Evolutionary conservation across 345 rosid genomes (phyloP).

Genomic region (Bruguiera parviflora): DNA sequence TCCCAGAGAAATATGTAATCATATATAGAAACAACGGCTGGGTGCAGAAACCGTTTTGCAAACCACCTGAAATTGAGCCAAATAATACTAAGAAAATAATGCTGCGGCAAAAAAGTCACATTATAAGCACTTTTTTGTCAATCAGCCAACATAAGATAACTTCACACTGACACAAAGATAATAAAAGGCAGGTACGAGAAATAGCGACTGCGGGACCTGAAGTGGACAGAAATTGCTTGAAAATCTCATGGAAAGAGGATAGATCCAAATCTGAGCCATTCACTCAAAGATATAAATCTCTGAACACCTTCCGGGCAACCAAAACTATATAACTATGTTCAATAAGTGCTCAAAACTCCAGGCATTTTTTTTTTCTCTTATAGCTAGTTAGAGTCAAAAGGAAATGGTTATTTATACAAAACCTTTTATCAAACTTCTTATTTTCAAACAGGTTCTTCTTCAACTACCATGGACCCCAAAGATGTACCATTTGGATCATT

Average conservation of each 20-base stretch:
- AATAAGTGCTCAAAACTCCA: background rate
- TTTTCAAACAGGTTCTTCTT: background rate
- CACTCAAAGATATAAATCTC: background rate
- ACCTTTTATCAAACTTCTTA: background rate
- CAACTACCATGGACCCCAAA: no score
- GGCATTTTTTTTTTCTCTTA: background rate
- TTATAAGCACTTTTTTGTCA: background rate
- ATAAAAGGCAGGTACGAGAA: background rate
- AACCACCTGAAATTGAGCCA: conserved; percentile 72
- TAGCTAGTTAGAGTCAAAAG: background rate
- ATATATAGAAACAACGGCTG: conserved; percentile 69
- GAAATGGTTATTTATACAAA: background rate
- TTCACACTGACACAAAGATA: background rate
- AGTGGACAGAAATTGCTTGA: background rate
- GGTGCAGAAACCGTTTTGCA: conserved; percentile 95
- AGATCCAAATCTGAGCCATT: conserved; percentile 11
- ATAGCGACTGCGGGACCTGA: background rate
- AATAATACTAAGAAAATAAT: background rate
- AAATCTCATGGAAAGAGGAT: conserved; percentile 1
- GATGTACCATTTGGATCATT: no score
- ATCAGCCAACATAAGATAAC: background rate
- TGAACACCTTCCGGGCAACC: background rate
- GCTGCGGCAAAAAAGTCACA: background rate
- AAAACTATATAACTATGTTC: background rate
- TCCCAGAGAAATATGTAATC: conserved; percentile 98